Evolutionary conservation across 129 eudicot species (phyloP), one percentile per base, ranked within the genome.

Genomic region (Flaveria robusta): DNA sequence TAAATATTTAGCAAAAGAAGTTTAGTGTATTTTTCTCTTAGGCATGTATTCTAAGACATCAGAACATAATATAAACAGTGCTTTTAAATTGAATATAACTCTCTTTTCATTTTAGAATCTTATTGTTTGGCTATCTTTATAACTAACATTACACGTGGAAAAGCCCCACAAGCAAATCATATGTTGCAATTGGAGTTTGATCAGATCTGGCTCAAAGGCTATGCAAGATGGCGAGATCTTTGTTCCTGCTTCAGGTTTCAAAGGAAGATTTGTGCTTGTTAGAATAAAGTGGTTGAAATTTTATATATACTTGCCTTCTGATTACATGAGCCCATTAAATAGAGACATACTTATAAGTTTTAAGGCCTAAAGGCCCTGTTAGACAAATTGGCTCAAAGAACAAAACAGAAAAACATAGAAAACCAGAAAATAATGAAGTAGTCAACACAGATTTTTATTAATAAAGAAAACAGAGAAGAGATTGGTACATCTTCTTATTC

Each of bases 241-340:
- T 24, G 37, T 16, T 50, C 43, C n/a, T 51, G 76, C 58, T 31
- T 10, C 4, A 72, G 66, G 77, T 56, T 73, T 26, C 66, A 13
- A 52, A 58, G 39, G 68, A 20, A 37, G 66, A 72, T 11, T 54
- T 20, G 6, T 72, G 67, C 54, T 56, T 54, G 34, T 34, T 72
- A 22, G 41, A 34, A 39, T 39, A 34, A 54, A 58, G 66, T 52
- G 41, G 50, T 58, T 41, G 42, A 24, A 31, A 42, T 73, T 26
- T 37, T 31, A 73, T 22, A 45, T 34, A 29, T 63, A 60, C 66
- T 55, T 72, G 19, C 77, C 54, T 72, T 20, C 55, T 73, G 77
- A 47, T 73, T 58, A 22, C 34, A 0, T 15, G 34, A 42, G 63
- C 64, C 20, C 29, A 34, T 51, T 45, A 51, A 26, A 71, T 56